Evolutionary conservation across 2,329 filamentous ascomycete genomes (phyloP).

Genomic region (Colletotrichum shisoi): DNA sequence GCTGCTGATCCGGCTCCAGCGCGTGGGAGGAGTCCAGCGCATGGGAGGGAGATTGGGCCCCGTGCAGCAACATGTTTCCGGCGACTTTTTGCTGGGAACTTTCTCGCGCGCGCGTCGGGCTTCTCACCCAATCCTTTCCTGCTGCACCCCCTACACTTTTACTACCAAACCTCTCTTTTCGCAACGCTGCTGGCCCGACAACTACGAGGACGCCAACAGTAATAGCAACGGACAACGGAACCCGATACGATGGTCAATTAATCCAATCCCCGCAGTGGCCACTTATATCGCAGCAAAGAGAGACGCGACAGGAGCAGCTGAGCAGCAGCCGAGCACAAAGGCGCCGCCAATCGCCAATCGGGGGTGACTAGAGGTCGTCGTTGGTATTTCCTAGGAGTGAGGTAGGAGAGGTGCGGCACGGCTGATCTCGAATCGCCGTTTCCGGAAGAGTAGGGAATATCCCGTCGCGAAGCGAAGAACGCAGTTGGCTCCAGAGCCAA

Average conservation of each 20-base stretch:
- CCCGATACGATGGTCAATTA: conserved; percentile 27
- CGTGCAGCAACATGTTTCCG: conserved; percentile 49
- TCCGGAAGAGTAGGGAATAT: conserved; percentile 32
- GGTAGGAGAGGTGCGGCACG: conserved; percentile 6
- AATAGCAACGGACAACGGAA: conserved; percentile 2
- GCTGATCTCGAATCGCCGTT: conserved; percentile 16
- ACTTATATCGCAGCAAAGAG: conserved; percentile 28
- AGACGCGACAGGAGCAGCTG: conserved; percentile 24
- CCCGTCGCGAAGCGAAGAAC: conserved; percentile 25
- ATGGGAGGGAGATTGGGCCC: conserved; percentile 46
- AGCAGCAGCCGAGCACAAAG: conserved; percentile 19
- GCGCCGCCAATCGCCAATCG: conserved; percentile 21
- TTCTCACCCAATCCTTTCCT: conserved; percentile 11
- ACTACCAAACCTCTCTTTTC: conserved; percentile 12
- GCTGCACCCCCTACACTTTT: neutral
- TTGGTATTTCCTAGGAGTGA: neutral
- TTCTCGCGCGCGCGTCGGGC: conserved; percentile 12
- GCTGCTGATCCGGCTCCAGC: conserved; percentile 38
- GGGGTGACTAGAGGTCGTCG: neutral
- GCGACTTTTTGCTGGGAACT: conserved; percentile 31
- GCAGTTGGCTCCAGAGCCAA: conserved; percentile 7
- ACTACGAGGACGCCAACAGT: conserved; percentile 8
- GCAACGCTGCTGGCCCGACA: conserved; percentile 19
- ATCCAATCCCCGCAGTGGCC: conserved; percentile 13
- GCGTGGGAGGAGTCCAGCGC: conserved; percentile 37